These are phyloP conservation scores for Neonectria hederae DNA, from an alignment of 2,329 filamentous ascomycete species.

Conservation along the genomic window DNA sequence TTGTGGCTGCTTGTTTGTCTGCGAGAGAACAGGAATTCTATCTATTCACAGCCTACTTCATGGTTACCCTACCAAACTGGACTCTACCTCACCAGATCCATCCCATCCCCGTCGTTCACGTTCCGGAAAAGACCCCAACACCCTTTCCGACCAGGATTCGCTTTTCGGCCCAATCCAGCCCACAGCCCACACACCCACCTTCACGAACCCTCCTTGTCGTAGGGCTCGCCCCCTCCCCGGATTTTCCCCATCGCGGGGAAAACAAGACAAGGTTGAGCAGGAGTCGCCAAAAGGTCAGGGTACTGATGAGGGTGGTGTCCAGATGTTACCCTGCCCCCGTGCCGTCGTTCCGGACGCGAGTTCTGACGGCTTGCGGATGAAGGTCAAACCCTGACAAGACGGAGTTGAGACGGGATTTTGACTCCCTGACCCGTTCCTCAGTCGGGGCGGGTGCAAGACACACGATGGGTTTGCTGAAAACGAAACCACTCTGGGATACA, in stretches of 20 bases:
- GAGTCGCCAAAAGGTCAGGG: neutral
- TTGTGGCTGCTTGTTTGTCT: too few species aligned
- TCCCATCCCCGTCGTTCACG: neutral
- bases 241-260: slow-evolving; percentile 14
- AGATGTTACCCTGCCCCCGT: neutral
- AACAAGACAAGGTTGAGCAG: neutral
- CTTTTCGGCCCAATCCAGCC: slow-evolving; percentile 7
- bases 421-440: neutral
- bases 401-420: neutral
- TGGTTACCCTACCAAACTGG: too few species aligned
- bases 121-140: slow-evolving; percentile 14
- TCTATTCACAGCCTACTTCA: too few species aligned
- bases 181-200: slow-evolving; percentile 2
- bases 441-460: neutral
- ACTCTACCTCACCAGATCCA: slow-evolving; percentile 9
- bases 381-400: neutral
- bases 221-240: slow-evolving; percentile 1
- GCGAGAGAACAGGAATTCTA: too few species aligned
- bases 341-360: slow-evolving; percentile 5
- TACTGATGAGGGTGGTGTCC: neutral
- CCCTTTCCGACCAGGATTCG: neutral
- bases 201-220: slow-evolving; percentile 7
- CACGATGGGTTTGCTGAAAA: neutral
- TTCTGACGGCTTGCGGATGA: neutral
- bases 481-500: neutral